Base-by-base conservation (phyloP, 371 early-diverging fungal genomes). In the Massospora cicadina region DNA sequence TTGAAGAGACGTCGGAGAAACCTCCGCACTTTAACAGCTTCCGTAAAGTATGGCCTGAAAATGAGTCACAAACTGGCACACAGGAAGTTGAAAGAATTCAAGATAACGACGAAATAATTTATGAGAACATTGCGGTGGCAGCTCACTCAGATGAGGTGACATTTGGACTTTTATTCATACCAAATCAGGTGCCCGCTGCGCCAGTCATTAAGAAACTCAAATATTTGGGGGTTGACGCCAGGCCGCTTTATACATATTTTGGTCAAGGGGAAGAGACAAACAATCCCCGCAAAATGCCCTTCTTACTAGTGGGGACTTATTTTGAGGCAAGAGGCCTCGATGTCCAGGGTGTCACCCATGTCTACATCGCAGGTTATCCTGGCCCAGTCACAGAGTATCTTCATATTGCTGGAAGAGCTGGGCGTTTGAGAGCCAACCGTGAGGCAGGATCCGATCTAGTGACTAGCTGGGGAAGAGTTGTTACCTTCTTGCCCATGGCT, bases 331-430 rank as follows among this genome's bases (percentile, higher is more conserved):
- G 93, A 61, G 96, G 96, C 5, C 74, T 95, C 30, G 96, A 95
- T 74, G 73, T 97, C 3, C 93, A 90, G 2, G 72, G 79, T 54
- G 78, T 88, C 0, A 83, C 85, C 2, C 89, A 92, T 68, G 93
- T 97, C 0, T 85, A 90, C 64, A 88, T 91, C 58, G 72, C 87
- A 0, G 88, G 87, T 2, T 68, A 76, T 24, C 87, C 88, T 0
- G 71, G 80, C 0, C 77, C 81, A 0, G 71, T 79, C 12, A 71
- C 78, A 23, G 77, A 80, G 32, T 91, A 86, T 70, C 68, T 89
- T n/a, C 91, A 91, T 66, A 87, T 89, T 85, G 86, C 88, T 0
- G 91, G 91, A 43, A 73, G 91, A 32, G 82, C 86, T 7, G 89
- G 88, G 24, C 74, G 91, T 30, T 74, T 85, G 65, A 83, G 85